Evolutionary conservation across 2,329 filamentous ascomycete genomes (phyloP), one percentile per base, ranked within the genome.

Genomic region (Annulohypoxylon truncatum): DNA sequence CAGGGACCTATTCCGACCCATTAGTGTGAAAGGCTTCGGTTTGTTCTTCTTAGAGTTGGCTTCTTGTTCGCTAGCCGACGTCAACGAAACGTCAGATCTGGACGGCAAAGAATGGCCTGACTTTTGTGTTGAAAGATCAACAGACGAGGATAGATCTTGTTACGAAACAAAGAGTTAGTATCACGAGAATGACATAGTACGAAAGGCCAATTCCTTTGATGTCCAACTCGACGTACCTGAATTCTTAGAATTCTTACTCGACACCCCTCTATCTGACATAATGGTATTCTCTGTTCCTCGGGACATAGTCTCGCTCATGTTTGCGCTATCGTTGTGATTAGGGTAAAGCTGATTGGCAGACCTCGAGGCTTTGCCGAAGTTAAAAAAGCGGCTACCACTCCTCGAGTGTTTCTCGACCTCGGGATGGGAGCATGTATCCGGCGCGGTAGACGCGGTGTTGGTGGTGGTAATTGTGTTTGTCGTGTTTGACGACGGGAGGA

Each of bases 1-100:
- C 64, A 83, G 78, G 15, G 86, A 88, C 68, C 80, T 82, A 63
- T 82, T 82, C 42, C 87, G 85, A 64, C 81, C 80, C 13, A 89
- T 76, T 22, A 86, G 77, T 18, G 80, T 80, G 75, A 89, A 89
- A 7, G 84, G 80, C 66, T 88, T 89, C 12, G 83, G 80, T 71
- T 88, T 88, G 70, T 74, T 78, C 74, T 82, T 85, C 76, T 82
- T 85, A 18, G 76, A 75, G n/a, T 67, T 72, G 35, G 70, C 57
- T 56, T 87, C 85, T 75, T 79, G 76, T 47, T 87, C 85, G 58
- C 77, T 75, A n/a, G 79, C 77, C 5, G 85, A 85, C 38, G 81
- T 80, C 52, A 87, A 73, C 62, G 86, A 86, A 42, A 85, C 74
- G 64, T 88, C 83, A 67, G 86, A 86, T 72, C 78, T 82, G 48